Evolutionary conservation across 306 rosid genomes (phyloP), one percentile per base, ranked within the genome.

Genomic region (Crotalaria pallida): DNA sequence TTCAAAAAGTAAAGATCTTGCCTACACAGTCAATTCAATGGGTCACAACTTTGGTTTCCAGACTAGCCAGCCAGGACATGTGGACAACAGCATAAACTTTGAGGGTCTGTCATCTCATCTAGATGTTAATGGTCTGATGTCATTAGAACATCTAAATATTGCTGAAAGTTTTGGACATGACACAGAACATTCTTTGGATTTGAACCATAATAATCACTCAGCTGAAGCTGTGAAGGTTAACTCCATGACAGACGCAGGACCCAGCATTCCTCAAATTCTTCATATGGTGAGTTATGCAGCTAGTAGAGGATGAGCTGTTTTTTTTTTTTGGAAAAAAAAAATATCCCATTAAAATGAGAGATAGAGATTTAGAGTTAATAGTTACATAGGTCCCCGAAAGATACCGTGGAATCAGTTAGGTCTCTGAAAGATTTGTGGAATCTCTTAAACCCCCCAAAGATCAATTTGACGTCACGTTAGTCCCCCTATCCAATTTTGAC

Each of bases 241-340:
- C 75, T 58, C 84, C 58, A 33, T 67, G 74, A 73, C 85, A 21
- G 90, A 88, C 75, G 55, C 84, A 34, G 84, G 85, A 71, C 93
- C 90, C 75, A 83, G 97, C 85, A 95, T 95, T 65, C 93, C 96
- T 71, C 97, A 89, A 83, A 86, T 95, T 85, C 97, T 95, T 76
- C 91, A 91, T 70, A 71, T 79, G 85, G 99, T 91, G 77, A 82
- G 97, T 88, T 52, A 59, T 67, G 40, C 29, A 47, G 65, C 65
- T 58, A 36, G 34, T 58, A 59, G 26, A 50, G 48, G 69, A 61
- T 65, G 62, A 55, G 23, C 71, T 67, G 43, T 38, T 11, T 53
- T 59, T 10, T 40, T 17, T 52, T 69, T 34, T 40, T 58, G 23
- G 27, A 58, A 29, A 38, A 22, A 52, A 19, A 47, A 19, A 52